Percentiles rank a stretch among this genome's conserved stretches.
These are phyloP conservation scores for Fusarium sp. DNA, from an alignment of 2,329 filamentous ascomycete genomes.

Conservation along the genomic window DNA sequence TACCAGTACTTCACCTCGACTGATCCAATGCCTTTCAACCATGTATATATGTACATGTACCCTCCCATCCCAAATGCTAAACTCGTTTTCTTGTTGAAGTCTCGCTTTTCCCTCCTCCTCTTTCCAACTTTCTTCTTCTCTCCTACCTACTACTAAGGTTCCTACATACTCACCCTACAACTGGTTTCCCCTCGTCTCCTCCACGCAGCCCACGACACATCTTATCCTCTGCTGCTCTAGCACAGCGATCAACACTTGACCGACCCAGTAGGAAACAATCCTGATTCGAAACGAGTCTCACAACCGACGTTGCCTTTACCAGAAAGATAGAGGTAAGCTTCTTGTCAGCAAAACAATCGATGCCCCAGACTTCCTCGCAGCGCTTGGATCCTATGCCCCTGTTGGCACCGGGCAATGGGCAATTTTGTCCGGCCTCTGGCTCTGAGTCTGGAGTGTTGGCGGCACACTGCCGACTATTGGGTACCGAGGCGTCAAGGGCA, in stretches of 20 bases:
- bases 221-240: constrained; percentile 5
- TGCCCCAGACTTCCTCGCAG: constrained; percentile 13
- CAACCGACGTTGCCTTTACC: constrained; percentile 4
- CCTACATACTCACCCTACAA: background rate
- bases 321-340: constrained; percentile 28
- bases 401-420: background rate
- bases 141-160: too few species aligned
- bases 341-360: constrained; percentile 1
- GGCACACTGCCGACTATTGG: constrained; percentile 8
- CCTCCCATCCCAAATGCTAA: constrained; percentile 20
- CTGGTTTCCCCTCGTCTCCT: background rate
- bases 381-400: background rate
- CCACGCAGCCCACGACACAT: background rate
- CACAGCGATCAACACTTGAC: constrained; percentile 32
- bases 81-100: constrained; percentile 20
- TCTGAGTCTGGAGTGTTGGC: background rate
- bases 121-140: background rate
- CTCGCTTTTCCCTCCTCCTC: constrained; percentile 12
- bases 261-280: constrained; percentile 6
- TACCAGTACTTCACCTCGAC: constrained; percentile 1
- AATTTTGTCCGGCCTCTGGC: background rate
- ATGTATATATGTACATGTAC: constrained; percentile 33
- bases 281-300: constrained; percentile 24
- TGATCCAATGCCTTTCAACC: constrained; percentile 3
- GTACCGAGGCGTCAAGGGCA: constrained; percentile 28